Evolutionary conservation across 495 filamentous ascomycete genomes (phyloP).

Genomic region (Aspergillus asperescens): DNA sequence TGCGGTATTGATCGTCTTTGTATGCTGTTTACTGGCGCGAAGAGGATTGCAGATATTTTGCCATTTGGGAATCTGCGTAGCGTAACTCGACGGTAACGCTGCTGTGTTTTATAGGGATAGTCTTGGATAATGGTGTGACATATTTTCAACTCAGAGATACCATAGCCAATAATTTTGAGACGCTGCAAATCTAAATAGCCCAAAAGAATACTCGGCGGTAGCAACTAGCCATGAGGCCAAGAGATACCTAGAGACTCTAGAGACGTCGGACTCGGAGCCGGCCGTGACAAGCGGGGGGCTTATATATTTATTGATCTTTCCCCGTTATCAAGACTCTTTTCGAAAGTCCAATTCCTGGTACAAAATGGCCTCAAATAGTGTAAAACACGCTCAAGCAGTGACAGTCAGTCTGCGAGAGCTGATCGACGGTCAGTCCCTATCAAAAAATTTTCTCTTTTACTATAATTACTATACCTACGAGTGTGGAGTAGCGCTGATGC

Average conservation of each 20-base stretch:
- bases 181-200: background rate
- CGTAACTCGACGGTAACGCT: conserved; percentile 26
- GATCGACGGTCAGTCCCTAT: conserved; percentile 22
- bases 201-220: too few relatives aligned
- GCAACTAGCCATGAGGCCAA: background rate
- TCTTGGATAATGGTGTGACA: background rate
- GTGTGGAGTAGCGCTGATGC: background rate
- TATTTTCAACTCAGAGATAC: conserved; percentile 1
- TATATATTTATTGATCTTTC: background rate
- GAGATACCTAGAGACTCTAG: too few relatives aligned
- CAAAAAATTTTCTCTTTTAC: background rate
- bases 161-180: background rate
- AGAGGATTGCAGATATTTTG: conserved; percentile 75
- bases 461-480: background rate
- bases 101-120: background rate
- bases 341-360: background rate
- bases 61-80: conserved; percentile 76
- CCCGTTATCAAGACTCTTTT: background rate
- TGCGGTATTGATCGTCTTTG: conserved; percentile 83
- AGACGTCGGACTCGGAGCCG: conserved; percentile 11
- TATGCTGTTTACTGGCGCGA: conserved; percentile 77
- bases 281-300: conserved; percentile 9
- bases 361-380: conserved; percentile 19
- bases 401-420: conserved; percentile 53
- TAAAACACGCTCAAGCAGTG: conserved; percentile 41